These are phyloP conservation scores for Penicillium steckii DNA, from an alignment of 495 filamentous ascomycete genomes.

Conservation along the genomic window DNA sequence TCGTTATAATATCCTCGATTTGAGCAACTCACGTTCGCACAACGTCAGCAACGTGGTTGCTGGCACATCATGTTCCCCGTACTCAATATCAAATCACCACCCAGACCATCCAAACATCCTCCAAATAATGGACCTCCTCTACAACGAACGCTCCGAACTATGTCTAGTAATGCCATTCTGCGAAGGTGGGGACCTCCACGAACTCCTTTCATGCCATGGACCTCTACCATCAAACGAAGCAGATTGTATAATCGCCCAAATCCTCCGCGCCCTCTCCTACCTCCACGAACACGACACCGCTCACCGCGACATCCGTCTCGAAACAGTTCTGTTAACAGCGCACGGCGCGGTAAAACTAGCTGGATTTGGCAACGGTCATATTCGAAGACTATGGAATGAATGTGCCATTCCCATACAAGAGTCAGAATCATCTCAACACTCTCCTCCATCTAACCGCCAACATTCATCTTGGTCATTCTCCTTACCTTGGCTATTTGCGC, in stretches of 20 bases:
- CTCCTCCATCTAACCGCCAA: not conserved
- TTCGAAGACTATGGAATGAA: slow-evolving; percentile 34
- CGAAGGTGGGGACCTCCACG: slow-evolving; percentile 89
- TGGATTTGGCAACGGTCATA: slow-evolving; percentile 91
- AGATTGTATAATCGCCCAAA: slow-evolving; percentile 93
- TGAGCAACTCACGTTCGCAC: slow-evolving; percentile 80
- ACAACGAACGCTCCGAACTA: slow-evolving; percentile 89
- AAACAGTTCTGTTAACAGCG: slow-evolving; percentile 88
- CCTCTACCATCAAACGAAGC: slow-evolving; percentile 75
- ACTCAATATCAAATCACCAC: slow-evolving; percentile 72
- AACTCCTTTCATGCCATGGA: slow-evolving; percentile 71
- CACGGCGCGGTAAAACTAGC: slow-evolving; percentile 91
- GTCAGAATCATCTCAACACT: not conserved
- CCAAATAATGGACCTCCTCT: slow-evolving; percentile 83
- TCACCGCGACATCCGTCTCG: slow-evolving; percentile 91
- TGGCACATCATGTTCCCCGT: slow-evolving; percentile 80
- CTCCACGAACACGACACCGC: slow-evolving; percentile 94
- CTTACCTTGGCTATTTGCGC: slow-evolving; percentile 11
- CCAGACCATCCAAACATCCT: slow-evolving; percentile 86
- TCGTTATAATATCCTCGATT: slow-evolving; percentile 77
- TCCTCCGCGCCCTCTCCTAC: slow-evolving; percentile 95
- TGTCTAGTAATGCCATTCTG: slow-evolving; percentile 98
- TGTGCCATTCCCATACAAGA: slow-evolving; percentile 6
- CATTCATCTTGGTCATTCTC: slow-evolving; percentile 16
- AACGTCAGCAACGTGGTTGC: too few species aligned